Evolutionary conservation across 495 filamentous ascomycete species (phyloP).

Genomic region (Neurospora sp.): DNA sequence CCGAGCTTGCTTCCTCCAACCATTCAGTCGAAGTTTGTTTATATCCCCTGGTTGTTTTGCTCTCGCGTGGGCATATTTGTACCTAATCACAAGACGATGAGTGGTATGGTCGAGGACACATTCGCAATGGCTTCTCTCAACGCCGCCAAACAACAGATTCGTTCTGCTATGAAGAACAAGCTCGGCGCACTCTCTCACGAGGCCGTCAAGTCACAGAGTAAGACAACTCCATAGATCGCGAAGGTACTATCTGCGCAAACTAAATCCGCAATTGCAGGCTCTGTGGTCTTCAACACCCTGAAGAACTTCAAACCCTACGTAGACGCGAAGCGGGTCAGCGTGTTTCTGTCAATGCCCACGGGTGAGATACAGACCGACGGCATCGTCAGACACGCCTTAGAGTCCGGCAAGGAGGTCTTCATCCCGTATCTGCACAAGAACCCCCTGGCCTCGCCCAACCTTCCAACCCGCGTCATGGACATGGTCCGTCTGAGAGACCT

Average conservation of each 20-base stretch:
- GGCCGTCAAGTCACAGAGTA: constrained; percentile 59
- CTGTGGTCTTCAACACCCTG: constrained; percentile 46
- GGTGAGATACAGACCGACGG: constrained; percentile 72
- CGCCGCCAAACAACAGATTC: constrained; percentile 63
- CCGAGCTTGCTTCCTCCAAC: neutral
- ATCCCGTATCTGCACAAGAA: constrained; percentile 76
- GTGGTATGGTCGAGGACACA: constrained; percentile 4
- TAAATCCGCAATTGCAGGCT: constrained; percentile 36
- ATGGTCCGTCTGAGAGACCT: constrained; percentile 73
- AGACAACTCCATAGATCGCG: neutral
- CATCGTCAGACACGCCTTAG: constrained; percentile 73
- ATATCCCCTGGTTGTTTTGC: too few relatives aligned
- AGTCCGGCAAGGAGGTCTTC: constrained; percentile 71
- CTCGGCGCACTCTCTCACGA: constrained; percentile 48
- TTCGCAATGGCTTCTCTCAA: constrained; percentile 20
- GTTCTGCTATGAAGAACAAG: constrained; percentile 54
- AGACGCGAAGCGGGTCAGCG: constrained; percentile 60
- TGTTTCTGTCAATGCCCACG: constrained; percentile 87
- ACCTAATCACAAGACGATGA: neutral
- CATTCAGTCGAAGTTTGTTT: neutral
- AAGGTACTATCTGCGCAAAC: neutral
- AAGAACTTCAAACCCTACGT: constrained; percentile 48
- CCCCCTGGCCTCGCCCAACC: constrained; percentile 28
- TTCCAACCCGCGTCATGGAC: constrained; percentile 68
- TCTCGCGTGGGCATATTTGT: neutral